A percentile compares a stretch with the other conserved stretches of the same genome.
Conservation (phyloP, 202 grass and related monocot species). For the Panicum virgatum region DNA sequence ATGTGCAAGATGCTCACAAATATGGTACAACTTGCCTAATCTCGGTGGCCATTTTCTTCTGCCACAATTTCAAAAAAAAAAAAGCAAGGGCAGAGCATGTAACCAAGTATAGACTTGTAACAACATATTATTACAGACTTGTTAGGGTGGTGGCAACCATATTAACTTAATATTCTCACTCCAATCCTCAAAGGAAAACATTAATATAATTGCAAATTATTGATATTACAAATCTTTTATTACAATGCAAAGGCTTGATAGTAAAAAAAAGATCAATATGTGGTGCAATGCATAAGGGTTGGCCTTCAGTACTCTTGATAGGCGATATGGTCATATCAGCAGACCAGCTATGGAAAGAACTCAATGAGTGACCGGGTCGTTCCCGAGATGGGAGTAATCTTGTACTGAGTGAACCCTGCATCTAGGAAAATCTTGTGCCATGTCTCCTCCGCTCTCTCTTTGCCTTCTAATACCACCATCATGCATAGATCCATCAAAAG, state of each 20-base stretch:
- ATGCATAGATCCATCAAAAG: neutral
- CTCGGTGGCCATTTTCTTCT: too few relatives aligned
- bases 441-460: neutral
- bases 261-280: neutral
- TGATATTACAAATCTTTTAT: neutral
- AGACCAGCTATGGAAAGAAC: conserved; percentile 1
- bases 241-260: neutral
- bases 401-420: neutral
- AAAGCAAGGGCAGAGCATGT: too few relatives aligned
- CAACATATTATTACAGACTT: too few relatives aligned
- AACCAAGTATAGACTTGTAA: too few relatives aligned
- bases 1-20: too few relatives aligned
- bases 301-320: neutral
- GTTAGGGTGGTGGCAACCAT: neutral
- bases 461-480: neutral
- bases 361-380: conserved; percentile 2
- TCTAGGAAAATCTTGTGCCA: neutral
- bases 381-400: conserved; percentile 4
- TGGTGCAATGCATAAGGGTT: neutral
- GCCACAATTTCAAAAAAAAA: too few relatives aligned
- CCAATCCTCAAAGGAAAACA: neutral
- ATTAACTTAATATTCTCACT: neutral
- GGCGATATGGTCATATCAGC: neutral
- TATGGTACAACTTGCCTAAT: too few relatives aligned
- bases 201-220: neutral